These are phyloP conservation scores for Spergularia bocconei DNA, from an alignment of 148 eudicot genomes.

Conservation along the genomic window DNA sequence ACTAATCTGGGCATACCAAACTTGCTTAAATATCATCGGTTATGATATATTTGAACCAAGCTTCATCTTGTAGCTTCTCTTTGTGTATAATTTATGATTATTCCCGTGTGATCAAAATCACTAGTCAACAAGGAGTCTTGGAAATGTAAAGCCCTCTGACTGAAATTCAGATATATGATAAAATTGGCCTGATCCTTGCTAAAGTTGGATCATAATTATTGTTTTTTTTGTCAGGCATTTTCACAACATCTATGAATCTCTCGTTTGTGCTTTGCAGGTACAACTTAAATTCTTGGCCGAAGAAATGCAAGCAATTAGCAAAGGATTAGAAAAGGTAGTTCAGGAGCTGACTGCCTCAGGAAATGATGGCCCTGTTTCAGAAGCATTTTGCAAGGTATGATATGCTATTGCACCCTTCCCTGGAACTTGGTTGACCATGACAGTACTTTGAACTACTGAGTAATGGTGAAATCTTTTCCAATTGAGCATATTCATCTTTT, in stretches of 20 bases:
- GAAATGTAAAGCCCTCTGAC: no score
- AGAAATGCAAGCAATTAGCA: slow-evolving; percentile 75
- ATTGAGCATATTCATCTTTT: background rate
- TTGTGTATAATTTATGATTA: background rate
- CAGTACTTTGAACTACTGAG: background rate
- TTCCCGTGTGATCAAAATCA: no score
- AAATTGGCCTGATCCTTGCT: background rate
- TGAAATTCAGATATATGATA: no score
- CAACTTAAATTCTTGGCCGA: slow-evolving; percentile 70
- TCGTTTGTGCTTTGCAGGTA: slow-evolving; percentile 36
- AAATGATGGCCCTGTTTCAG: slow-evolving; percentile 63
- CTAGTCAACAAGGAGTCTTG: no score
- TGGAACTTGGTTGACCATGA: background rate
- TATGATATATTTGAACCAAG: background rate
- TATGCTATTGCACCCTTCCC: background rate
- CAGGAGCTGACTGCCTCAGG: slow-evolving; percentile 70
- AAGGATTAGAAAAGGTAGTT: slow-evolving; percentile 68
- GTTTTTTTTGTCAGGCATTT: background rate
- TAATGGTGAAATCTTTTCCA: background rate
- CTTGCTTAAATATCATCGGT: background rate
- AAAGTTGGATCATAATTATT: background rate
- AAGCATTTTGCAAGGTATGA: slow-evolving; percentile 53
- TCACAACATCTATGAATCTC: background rate
- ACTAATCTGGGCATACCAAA: background rate
- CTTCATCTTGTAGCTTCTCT: background rate